Percentiles rank a stretch among this genome's conserved stretches.
phyloP scores from a whole-genome alignment of 768 basidiomycete species.

The Gymnopilus dilepis region DNA sequence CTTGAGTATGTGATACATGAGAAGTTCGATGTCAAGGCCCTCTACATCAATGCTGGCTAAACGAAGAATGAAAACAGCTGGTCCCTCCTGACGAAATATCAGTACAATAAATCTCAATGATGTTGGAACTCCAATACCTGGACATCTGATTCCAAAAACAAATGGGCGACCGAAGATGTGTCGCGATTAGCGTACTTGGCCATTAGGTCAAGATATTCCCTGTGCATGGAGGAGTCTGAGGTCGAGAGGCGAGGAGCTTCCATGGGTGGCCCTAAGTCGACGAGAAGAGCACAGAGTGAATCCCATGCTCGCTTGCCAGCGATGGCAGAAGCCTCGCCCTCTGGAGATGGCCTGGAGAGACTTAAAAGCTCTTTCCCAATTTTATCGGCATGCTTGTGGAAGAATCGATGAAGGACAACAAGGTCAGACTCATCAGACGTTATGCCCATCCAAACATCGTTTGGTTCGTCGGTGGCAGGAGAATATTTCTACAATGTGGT shows the following conservation, averaged over 20 bases:
- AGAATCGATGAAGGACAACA: conserved; percentile 83
- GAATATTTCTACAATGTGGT: conserved; percentile 40
- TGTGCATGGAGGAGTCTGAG: conserved; percentile 54
- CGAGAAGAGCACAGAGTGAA: conserved; percentile 74
- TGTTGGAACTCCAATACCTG: conserved; percentile 41
- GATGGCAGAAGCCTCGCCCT: conserved; percentile 59
- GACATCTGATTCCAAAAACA: conserved; percentile 65
- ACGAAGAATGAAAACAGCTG: conserved; percentile 65
- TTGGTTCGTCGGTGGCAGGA: conserved; percentile 54
- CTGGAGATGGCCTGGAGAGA: conserved; percentile 60
- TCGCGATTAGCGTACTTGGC: conserved; percentile 62
- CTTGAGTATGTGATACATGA: conserved; percentile 82
- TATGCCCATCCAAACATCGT: conserved; percentile 76
- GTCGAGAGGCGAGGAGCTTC: conserved; percentile 68
- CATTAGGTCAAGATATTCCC: conserved; percentile 73
- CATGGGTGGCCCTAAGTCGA: conserved; percentile 75
- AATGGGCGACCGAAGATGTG: conserved; percentile 63
- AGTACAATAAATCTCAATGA: conserved; percentile 1
- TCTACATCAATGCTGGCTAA: conserved; percentile 79
- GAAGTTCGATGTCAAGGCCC: conserved; percentile 75
- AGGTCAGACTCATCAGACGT: conserved; percentile 84
- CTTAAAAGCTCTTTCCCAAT: conserved; percentile 88
- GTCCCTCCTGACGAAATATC: conserved; percentile 39
- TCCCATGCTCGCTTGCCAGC: conserved; percentile 88
- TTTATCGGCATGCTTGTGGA: conserved; percentile 84